phyloP scores from a whole-genome alignment of 106 monocot genomes.

The Dendrobium huoshanense region DNA sequence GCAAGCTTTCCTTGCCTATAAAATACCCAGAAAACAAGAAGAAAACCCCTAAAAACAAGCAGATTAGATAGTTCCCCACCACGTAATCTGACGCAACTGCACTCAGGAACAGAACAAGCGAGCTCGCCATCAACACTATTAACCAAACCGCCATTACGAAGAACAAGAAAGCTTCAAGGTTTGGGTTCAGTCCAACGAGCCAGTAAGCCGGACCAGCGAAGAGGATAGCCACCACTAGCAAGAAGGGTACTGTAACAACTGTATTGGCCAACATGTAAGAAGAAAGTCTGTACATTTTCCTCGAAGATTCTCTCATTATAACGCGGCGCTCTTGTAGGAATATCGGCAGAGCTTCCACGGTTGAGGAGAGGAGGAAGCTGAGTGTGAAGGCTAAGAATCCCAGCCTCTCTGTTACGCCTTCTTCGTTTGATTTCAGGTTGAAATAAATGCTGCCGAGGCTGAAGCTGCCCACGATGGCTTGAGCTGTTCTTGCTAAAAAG shows the following conservation, averaged over 20 bases:
- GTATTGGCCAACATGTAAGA: constrained; percentile 81
- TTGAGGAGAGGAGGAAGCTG: constrained; percentile 96
- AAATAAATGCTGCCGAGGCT: constrained; percentile 81
- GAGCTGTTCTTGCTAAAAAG: constrained; percentile 65
- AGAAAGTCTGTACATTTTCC: constrained; percentile 73
- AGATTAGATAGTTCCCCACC: constrained; percentile 83
- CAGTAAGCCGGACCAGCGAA: constrained; percentile 71
- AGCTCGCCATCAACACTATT: constrained; percentile 85
- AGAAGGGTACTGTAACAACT: constrained; percentile 59
- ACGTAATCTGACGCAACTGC: constrained; percentile 81
- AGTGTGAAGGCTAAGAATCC: constrained; percentile 90
- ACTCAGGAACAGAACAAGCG: constrained; percentile 71
- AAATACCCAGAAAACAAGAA: constrained; percentile 98
- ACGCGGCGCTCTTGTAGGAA: constrained; percentile 83
- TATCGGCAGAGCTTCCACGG: constrained; percentile 82
- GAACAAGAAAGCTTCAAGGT: constrained; percentile 46
- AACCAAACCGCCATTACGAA: constrained; percentile 75
- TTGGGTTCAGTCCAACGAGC: constrained; percentile 75
- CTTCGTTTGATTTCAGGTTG: constrained; percentile 22
- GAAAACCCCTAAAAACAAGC: constrained; percentile 64
- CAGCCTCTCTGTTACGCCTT: constrained; percentile 60
- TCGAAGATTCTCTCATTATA: constrained; percentile 74
- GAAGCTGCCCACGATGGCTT: constrained; percentile 70
- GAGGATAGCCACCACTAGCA: constrained; percentile 68
- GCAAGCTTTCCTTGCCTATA: constrained; percentile 81